Base-by-base conservation (phyloP, 2,329 filamentous ascomycete genomes). In the Fusarium odoratissimum region DNA sequence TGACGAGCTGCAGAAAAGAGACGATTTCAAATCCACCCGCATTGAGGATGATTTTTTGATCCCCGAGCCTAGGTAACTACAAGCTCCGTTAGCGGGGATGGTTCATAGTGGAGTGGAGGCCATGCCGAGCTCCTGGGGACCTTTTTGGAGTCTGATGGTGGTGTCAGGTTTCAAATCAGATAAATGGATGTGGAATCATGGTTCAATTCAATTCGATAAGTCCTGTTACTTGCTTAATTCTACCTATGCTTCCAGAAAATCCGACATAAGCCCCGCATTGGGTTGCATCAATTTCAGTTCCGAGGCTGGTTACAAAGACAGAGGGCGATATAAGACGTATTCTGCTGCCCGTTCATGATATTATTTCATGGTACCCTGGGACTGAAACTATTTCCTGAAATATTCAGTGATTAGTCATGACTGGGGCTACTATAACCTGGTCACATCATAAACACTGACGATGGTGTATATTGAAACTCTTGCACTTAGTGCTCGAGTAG, bases 11-110 rank as follows among this genome's bases (percentile, higher is more conserved):
- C 68, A 69, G 64, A 60, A 60, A 42, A 60, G 45, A 57, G 42
- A 58, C 67, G 75, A 77, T 77, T 77, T 69, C 64, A 74, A 77
- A 77, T 77, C 75, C 72, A 73, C 70, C 48, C 52, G 54, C 67
- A 35, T 48, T 56, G 44, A 56, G 64, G 66, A 73, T 61, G 69
- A 60, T 73, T 76, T 74, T 75, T 64, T 38, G 55, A 55, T 67
- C 61, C 61, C 62, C 66, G 60, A 51, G 25, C 46, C 58, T 59
- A 48, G 41, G 44, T 30, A 44, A 35, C 38, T 45, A 52, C 63
- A 38, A 55, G 48, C 49, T 72, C 69, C 38, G 52, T 60, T 73
- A 73, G 70, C 46, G 71, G 69, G 42, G 35, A 42, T 58, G 40
- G 55, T 58, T 58, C 54, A 33, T 16, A 25, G 40, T 57, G 30